Evolutionary conservation across 2,329 filamentous ascomycete species (phyloP), one percentile per base, ranked within the genome.

Genomic region (Taxawa tesnikishii): DNA sequence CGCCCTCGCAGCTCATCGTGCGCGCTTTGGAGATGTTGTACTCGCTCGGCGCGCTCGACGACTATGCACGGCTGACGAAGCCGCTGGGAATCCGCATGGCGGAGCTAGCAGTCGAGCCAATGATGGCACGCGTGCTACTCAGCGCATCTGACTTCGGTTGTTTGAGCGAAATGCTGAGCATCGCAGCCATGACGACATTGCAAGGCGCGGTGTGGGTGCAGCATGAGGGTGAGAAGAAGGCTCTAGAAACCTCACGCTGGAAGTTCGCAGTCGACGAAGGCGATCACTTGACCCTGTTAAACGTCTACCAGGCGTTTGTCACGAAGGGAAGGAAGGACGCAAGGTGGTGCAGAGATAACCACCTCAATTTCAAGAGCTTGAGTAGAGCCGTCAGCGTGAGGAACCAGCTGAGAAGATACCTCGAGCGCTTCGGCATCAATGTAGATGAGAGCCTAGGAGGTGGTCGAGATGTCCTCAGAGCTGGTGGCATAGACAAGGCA

Each of bases 261-360:
- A 83, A 80, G 47, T 96, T 96, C 49, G 83, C 88, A 0, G 87
- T 79, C 5, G 83, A 92, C 39, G 87, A 96, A 60, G 90, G 90
- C 1, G 90, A 98, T 46, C 88, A 96, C 47, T 59, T 96, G 15
- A 94, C 87, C 1, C 70, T 94, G 8, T 68, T 94, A 25, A 96
- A 98, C 47, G 81, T 87, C n/a, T 96, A 90, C 50, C 79, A 87
- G 49, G 74, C 83, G 0, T 96, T 96, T 49, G 65, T 88, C 30
- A 83, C 78, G 2, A 81, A 75, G 38, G 87, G 85, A 2, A 79
- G 75, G 46, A 90, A 88, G 50, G 83, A 92, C 39, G 61, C 79
- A 2, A 76, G 77, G 41, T 98, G 92, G 68, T 94, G 87, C 52
- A 79, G 82, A 34, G 80, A 90, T 6, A 79, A 96, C 45, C 72